These are phyloP conservation scores for Oidiodendron maius DNA, from an alignment of 495 filamentous ascomycete species.

Conservation along the genomic window DNA sequence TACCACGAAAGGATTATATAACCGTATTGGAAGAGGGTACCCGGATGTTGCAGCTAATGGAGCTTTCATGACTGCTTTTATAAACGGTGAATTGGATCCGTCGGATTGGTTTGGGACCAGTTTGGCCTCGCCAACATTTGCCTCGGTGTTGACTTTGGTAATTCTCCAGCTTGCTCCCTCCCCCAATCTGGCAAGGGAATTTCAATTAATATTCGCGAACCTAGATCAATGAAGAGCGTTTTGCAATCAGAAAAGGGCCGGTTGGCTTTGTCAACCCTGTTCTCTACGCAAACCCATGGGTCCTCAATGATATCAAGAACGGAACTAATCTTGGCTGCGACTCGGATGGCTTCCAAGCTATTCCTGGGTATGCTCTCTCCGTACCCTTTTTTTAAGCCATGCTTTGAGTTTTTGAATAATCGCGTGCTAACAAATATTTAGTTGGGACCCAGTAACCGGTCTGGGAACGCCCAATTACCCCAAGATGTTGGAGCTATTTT, in stretches of 20 bases:
- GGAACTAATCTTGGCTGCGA: conserved; percentile 42
- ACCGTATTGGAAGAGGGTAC: conserved; percentile 40
- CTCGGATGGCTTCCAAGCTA: conserved; percentile 42
- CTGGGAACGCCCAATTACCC: conserved; percentile 31
- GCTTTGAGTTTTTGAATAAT: no score
- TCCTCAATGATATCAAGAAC: conserved; percentile 42
- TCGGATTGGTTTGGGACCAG: conserved; percentile 48
- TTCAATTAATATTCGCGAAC: background rate
- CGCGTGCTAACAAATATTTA: no score
- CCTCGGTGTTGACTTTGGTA: conserved; percentile 52
- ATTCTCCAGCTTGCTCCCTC: conserved; percentile 15
- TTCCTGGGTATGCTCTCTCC: conserved; percentile 23
- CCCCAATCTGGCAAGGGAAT: background rate
- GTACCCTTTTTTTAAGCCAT: no score
- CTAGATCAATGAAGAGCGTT: conserved; percentile 55
- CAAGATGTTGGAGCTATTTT: conserved; percentile 30
- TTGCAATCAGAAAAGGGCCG: conserved; percentile 47
- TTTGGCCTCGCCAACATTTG: conserved; percentile 52
- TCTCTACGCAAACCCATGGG: conserved; percentile 39
- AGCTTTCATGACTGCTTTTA: conserved; percentile 50
- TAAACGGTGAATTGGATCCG: conserved; percentile 31
- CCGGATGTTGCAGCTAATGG: conserved; percentile 62
- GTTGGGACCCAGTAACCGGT: background rate
- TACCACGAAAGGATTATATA: conserved; percentile 29
- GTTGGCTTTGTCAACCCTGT: conserved; percentile 53